These are phyloP conservation scores for Magnaporthales sp. DNA, from an alignment of 2,329 filamentous ascomycete genomes.

Conservation along the genomic window DNA sequence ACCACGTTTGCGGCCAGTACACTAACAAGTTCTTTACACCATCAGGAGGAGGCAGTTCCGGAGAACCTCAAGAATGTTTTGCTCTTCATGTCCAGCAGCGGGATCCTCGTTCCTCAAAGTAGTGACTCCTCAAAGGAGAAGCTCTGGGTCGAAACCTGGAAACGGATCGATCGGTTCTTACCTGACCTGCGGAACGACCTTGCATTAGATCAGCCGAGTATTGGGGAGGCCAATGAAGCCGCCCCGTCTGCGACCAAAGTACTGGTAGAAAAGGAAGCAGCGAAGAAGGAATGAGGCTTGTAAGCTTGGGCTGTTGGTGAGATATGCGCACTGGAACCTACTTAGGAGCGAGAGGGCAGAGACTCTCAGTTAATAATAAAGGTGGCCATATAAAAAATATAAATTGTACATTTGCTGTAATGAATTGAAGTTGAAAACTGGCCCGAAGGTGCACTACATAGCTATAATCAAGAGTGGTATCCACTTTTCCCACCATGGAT, in stretches of 20 bases:
- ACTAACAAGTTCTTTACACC: slow-evolving; percentile 7
- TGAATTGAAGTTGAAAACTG: neutral
- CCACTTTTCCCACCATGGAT: neutral
- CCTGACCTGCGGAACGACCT: slow-evolving; percentile 51
- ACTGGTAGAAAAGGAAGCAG: neutral
- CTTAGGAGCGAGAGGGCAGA: neutral
- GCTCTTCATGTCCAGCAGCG: slow-evolving; percentile 87
- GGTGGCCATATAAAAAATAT: neutral
- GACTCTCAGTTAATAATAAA: neutral
- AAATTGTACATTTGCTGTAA: neutral
- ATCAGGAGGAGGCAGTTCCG: slow-evolving; percentile 83
- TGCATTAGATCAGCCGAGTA: slow-evolving; percentile 35
- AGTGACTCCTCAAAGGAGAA: slow-evolving; percentile 45
- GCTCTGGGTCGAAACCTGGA: slow-evolving; percentile 56
- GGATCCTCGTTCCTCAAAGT: slow-evolving; percentile 66
- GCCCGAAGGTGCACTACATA: too few species aligned
- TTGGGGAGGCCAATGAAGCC: neutral
- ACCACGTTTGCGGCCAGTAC: neutral
- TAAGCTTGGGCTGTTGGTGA: neutral
- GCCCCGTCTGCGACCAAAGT: neutral
- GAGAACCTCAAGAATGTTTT: slow-evolving; percentile 95
- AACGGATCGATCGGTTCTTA: slow-evolving; percentile 56
- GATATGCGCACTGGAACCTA: too few species aligned
- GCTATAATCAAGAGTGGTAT: neutral
- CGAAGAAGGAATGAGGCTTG: neutral